Evolutionary conservation across 2,329 filamentous ascomycete genomes (phyloP), one percentile per base, ranked within the genome.

Genomic region (Fusarium musae): DNA sequence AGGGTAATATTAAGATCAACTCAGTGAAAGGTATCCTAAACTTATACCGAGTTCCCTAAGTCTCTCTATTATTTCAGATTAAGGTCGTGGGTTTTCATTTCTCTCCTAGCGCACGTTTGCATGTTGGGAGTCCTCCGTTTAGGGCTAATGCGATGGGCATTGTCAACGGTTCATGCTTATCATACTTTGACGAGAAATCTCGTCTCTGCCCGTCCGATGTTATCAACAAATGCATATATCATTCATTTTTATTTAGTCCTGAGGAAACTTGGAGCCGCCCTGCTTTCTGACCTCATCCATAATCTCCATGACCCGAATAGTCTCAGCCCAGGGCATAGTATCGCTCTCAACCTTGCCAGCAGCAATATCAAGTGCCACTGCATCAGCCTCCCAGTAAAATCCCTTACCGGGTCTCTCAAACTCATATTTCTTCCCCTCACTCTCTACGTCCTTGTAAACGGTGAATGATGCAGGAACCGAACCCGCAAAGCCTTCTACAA

Each of bases 361-460:
- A 4, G 79, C 78, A 44, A 86, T 79, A 66, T 85, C 83, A 9
- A 80, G 52, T 0, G 85, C 85, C 9, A 83, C 82, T 1, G 81
- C 80, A 65, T 86, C 84, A 6, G 84, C 84, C 70, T 88, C 86
- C 77, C 78, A 87, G 76, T 79, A 84, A 60, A 85, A 86, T 0
- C 82, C 84, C 37, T 77, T 76, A 0, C 81, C 81, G 1, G 78
- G 78, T 19, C 78, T 78, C 32, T 81, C 78, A 58, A 85, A 84
- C 3, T 82, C 78, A 42, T 81, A 81, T 37, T 77, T 81, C 75
- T 82, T 79, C 44, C 66, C 60, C 46, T 78, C 74, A 0, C 34
- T 2, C 26, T 77, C 75, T 21, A 78, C 74, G 6, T 78, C 75
- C 9, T 76, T 76, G 32, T 80, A 78, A 8, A 85, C 78, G 0